Percentiles rank a stretch among this genome's conserved stretches.
Evolutionary conservation across 768 basidiomycete species (phyloP).

Genomic region (Psilocybe cyanescens): DNA sequence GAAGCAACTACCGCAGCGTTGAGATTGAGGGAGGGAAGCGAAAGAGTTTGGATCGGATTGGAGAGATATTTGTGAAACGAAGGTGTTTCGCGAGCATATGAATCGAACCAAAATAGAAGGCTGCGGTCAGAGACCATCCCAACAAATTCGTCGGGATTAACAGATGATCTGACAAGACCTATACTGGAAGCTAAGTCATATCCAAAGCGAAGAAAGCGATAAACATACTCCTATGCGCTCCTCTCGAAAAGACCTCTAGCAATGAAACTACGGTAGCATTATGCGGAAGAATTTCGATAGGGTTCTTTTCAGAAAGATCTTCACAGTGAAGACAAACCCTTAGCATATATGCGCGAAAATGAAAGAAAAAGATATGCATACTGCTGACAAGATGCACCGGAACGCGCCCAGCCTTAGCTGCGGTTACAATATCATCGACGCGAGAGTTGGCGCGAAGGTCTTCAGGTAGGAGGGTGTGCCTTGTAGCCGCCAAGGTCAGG

Average conservation of each 20-base stretch:
- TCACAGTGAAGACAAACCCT: constrained; percentile 2
- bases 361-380: constrained; percentile 37
- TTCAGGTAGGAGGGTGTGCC: constrained; percentile 68
- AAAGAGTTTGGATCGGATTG: constrained; percentile 57
- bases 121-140: constrained; percentile 79
- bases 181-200: background rate
- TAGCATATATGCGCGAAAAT: background rate
- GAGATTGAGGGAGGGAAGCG: constrained; percentile 68
- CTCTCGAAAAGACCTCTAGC: constrained; percentile 67
- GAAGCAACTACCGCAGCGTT: constrained; percentile 66
- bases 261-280: constrained; percentile 67
- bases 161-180: constrained; percentile 61
- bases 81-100: constrained; percentile 50
- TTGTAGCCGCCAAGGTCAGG: constrained; percentile 78
- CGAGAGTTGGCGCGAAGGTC: constrained; percentile 62
- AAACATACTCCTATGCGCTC: constrained; percentile 68
- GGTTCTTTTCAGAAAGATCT: constrained; percentile 90
- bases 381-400: constrained; percentile 80
- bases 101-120: constrained; percentile 71
- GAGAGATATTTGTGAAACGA: constrained; percentile 52
- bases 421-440: constrained; percentile 69
- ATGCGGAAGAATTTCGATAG: constrained; percentile 63
- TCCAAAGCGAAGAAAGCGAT: background rate
- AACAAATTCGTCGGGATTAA: constrained; percentile 50
- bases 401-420: constrained; percentile 75